Conservation (phyloP, 2,329 filamentous ascomycete species). For the Pseudogymnoascus sp. region DNA sequence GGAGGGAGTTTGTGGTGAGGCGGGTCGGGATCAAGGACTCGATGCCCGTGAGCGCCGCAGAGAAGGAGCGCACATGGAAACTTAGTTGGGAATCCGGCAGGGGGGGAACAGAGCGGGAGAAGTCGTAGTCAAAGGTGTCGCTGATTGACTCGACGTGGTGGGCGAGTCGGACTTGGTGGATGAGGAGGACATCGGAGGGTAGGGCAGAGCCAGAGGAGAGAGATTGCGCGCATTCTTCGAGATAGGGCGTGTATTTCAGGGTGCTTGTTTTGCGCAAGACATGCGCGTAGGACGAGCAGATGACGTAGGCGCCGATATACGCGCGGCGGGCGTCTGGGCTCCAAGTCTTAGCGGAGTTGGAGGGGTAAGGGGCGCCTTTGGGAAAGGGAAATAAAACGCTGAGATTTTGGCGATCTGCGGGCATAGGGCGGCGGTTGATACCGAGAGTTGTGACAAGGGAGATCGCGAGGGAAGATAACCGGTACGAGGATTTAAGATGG, state of each 20-base stretch:
- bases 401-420: neutral
- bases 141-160: conserved; percentile 8
- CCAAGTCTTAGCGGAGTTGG: conserved; percentile 1
- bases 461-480: conserved; percentile 8
- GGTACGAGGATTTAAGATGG: conserved; percentile 11
- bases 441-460: conserved; percentile 8
- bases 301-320: conserved; percentile 10
- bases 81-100: conserved; percentile 5
- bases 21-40: conserved; percentile 8
- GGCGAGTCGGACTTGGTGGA: conserved; percentile 10
- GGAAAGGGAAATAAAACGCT: conserved; percentile 4
- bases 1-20: neutral
- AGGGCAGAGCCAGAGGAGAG: conserved; percentile 1
- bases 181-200: conserved; percentile 2
- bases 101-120: neutral
- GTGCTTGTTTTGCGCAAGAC: conserved; percentile 1
- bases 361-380: neutral
- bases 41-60: neutral
- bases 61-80: conserved; percentile 10
- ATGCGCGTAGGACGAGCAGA: conserved; percentile 10
- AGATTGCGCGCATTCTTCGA: conserved; percentile 11
- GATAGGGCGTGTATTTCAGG: neutral
- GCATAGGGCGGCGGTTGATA: neutral
- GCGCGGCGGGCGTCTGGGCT: conserved; percentile 9
- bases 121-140: conserved; percentile 10